A percentile compares a stretch with the other conserved stretches of the same genome.
These are phyloP conservation scores for Stagonosporopsis rhizophila DNA, from an alignment of 2,329 filamentous ascomycete genomes.

Conservation along the genomic window DNA sequence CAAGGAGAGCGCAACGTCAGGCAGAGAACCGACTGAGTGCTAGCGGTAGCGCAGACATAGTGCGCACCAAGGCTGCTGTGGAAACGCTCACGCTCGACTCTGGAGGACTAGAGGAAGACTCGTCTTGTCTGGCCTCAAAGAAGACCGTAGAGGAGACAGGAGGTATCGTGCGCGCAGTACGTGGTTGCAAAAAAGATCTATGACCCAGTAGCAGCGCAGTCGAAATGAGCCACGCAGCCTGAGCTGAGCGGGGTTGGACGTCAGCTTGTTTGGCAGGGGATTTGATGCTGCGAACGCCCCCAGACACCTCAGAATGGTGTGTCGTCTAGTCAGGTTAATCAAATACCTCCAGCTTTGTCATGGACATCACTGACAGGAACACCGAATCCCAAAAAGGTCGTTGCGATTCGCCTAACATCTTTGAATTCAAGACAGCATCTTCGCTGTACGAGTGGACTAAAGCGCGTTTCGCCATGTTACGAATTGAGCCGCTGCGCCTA, in stretches of 20 bases:
- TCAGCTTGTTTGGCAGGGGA: neutral
- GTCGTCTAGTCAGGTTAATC: neutral
- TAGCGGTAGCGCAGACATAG: neutral
- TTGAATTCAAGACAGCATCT: conserved; percentile 1
- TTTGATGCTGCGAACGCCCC: neutral
- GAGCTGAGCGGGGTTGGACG: neutral
- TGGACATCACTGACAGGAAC: neutral
- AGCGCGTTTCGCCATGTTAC: conserved; percentile 41
- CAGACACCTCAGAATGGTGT: neutral
- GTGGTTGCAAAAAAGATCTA: neutral
- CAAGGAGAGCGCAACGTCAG: conserved; percentile 61
- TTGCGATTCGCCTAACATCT: neutral
- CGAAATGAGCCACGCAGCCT: neutral
- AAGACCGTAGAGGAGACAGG: neutral
- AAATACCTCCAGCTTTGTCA: neutral
- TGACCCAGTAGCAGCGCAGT: neutral
- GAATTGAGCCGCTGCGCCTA: conserved; percentile 39
- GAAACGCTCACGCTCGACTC: too few species aligned
- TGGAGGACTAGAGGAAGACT: too few species aligned
- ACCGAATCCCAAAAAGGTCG: neutral
- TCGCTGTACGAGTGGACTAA: conserved; percentile 11
- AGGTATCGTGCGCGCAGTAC: neutral
- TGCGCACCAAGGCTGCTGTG: neutral
- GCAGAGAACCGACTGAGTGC: conserved; percentile 46
- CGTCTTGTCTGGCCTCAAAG: neutral